Evolutionary conservation across 139 green algal species (phyloP), one percentile per base, ranked within the genome.

Genomic region (Astrephomene gubernaculifera): DNA sequence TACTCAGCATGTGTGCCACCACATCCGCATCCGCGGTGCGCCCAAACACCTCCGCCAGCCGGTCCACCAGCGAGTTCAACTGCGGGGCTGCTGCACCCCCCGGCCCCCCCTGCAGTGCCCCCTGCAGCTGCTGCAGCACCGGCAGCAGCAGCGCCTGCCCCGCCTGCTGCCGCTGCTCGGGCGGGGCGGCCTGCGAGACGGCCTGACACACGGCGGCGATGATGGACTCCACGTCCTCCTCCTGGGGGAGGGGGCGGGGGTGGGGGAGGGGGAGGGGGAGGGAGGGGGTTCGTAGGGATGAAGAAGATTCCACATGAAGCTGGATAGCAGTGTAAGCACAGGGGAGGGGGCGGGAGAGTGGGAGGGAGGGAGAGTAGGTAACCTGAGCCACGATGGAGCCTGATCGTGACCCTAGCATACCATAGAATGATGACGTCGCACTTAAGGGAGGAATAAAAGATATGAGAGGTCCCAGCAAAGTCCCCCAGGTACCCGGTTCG

Each of bases 1-100:
- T 57, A 88, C 83, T 71, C 27, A 87, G 54, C 81, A 87, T 75
- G 41, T 83, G 53, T 21, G 57, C 82, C 36, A 87, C 82, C 60
- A 87, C 70, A 12, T 87, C 39, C n/a, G 70, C 57, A n/a, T 81
- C 68, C 39, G 43, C 22, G 27, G 89, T 85, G 76, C 70, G 63
- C 70, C 75, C 71, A 71, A 96, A 94, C 61, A 96, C 85, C 63
- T 88, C 91, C 35, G 92, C 90, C 5, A 96, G 64, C 14, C 94
- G 83, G 67, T 96, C 94, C 52, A 94, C 71, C 38, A 96, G 81
- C 24, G 92, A 88, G 53, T 94, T 65, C 8, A 95, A 81, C 36
- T 86, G 31, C 35, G 71, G 69, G 67, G 67, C 31, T 22, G 81
- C 49, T 8, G 36, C 27, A 60, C 54, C 1, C n/a, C n/a, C 36